Evolutionary conservation across 1,139 yeast species (phyloP), one percentile per base, ranked within the genome.

Genomic region (Yamadazyma trypodendri): DNA sequence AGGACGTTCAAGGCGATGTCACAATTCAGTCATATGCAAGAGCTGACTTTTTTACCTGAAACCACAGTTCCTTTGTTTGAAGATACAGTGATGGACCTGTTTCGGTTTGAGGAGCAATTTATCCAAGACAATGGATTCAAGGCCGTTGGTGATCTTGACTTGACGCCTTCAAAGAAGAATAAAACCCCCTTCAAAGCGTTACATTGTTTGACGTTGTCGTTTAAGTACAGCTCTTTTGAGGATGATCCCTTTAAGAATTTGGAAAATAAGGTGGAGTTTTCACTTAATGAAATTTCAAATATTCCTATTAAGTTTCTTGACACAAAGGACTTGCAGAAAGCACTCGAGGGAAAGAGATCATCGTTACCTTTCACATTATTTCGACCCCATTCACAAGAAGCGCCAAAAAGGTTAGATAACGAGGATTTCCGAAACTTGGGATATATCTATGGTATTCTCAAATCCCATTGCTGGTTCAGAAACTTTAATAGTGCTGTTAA

Each of bases 181-280:
- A 16, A 24, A 17, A 9, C 28, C 16, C 11, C 14, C 23, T 9
- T 2, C 8, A 28, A 15, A 14, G 10, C 17, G 4, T 22, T 32
- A 9, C 60, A 68, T 0, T 68, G 74, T 41, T 46, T 71, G 51
- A 67, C 75, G 0, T 33, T 68, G 4, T 57, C 71, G 0, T 64
- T 65, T 40, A 54, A 53, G 5, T 68, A 54, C 43, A 60, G 59
- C 36, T 56, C 69, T 1, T 60, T 55, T 40, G 68, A 65, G 12
- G 42, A 59, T 6, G 59, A 67, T 32, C 70, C 72, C 1, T 65
- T 69, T 40, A 39, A 46, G 3, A 48, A 58, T n/a, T 34, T 63
- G 2, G 44, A 42, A 1, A 56, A 50, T 1, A 58, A 60, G 25
- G 51, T 64, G 6, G 33, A 37, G 0, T 42, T 67, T 9, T 49